Evolutionary conservation across 768 basidiomycete species (phyloP), one percentile per base, ranked within the genome.

Genomic region (Lactarius trivialis): DNA sequence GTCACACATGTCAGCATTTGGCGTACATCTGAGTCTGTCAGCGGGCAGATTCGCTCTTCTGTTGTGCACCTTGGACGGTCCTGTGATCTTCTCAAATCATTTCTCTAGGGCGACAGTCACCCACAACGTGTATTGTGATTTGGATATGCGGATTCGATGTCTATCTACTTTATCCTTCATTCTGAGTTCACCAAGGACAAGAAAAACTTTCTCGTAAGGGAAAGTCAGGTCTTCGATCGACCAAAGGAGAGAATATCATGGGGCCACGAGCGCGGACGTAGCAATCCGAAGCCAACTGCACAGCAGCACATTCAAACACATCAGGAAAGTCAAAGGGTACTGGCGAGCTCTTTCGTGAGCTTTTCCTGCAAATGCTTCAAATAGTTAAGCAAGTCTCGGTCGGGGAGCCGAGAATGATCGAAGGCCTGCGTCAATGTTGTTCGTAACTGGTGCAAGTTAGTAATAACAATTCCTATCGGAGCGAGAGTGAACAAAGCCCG

Each of bases 351-450:
- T 53, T 78, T 80, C 24, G 85, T 82, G 56, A 89, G 81, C 55
- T 90, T 86, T 61, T 76, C 81, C 70, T 93, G 91, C 67, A 93
- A 80, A 28, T 83, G 78, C 53, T 78, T 77, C 41, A 93, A 76
- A 69, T 91, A 91, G 3, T 76, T 74, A 19, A 83, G 71, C 1
- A 93, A 75, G 51, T 91, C 91, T 63, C 79, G 78, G 58, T 88
- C 85, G 1, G 89, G 89, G 33, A 93, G 79, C 3, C 85, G 78
- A 19, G 91, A 90, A 67, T 91, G 76, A 32, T 89, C 82, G 43
- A 83, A 73, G 0, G 85, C 87, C 73, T 94, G 90, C 0, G 75
- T 81, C 17, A 94, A 81, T 68, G 92, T 88, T 0, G 86, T 85
- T 57, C 81, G 81, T 43, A 92, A 80, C 89, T 91, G 45, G 14